A percentile compares a stretch with the other conserved stretches of the same genome.
These are phyloP conservation scores for Pogostemon cablin DNA, from an alignment of 257 asterid species.

Conservation along the genomic window DNA sequence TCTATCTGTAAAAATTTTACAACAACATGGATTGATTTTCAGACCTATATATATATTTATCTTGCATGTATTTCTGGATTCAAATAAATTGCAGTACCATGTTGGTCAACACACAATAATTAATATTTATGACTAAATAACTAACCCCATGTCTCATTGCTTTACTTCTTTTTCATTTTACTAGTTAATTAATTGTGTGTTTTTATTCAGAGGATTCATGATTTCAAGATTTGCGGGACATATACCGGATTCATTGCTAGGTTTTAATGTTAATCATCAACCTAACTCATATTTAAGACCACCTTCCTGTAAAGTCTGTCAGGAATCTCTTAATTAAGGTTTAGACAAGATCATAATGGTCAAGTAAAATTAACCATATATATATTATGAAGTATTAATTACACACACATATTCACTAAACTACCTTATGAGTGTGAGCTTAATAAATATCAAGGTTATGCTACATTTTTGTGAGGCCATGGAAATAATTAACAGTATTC, in stretches of 20 bases:
- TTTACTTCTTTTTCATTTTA: not conserved
- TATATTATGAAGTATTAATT: not conserved
- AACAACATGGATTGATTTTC: constrained; percentile 20
- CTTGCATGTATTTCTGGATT: constrained; percentile 32
- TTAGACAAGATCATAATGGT: not conserved
- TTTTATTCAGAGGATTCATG: not conserved
- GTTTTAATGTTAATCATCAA: too few species aligned
- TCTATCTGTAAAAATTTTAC: not conserved
- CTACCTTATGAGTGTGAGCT: too few species aligned
- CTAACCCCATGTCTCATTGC: too few species aligned
- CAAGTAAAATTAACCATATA: not conserved
- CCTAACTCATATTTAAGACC: too few species aligned
- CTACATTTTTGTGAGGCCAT: too few species aligned
- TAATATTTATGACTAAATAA: not conserved
- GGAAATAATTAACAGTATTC: too few species aligned
- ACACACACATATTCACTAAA: not conserved
- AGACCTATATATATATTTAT: constrained; percentile 26
- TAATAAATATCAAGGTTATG: too few species aligned
- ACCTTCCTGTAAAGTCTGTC: not conserved
- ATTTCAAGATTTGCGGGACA: too few species aligned
- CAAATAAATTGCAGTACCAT: not conserved
- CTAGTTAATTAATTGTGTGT: not conserved
- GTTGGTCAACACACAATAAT: constrained; percentile 16
- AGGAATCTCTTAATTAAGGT: not conserved
- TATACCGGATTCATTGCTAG: too few species aligned